Conservation (phyloP, 2,329 filamentous ascomycete genomes). For the Colletotrichum sidae region DNA sequence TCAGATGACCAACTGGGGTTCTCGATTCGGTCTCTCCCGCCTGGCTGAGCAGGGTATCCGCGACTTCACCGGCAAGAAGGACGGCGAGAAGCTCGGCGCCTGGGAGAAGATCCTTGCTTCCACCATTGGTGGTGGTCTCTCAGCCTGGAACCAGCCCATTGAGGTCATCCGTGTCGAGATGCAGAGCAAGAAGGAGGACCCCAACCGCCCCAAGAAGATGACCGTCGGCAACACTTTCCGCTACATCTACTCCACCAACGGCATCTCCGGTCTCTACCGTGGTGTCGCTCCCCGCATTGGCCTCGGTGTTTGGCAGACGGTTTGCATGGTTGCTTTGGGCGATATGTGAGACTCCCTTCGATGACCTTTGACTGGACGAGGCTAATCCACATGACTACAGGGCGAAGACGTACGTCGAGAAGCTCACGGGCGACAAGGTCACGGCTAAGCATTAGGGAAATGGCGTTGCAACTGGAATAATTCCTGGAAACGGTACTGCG, state of each 20-base stretch:
- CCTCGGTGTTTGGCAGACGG: conserved; percentile 97
- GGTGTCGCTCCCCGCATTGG: conserved; percentile 95
- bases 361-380: conserved; percentile 4
- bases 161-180: conserved; percentile 99
- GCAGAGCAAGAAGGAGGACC: conserved; percentile 98
- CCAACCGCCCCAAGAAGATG: conserved; percentile 99
- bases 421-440: conserved; percentile 72
- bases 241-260: conserved; percentile 94
- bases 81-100: conserved; percentile 80
- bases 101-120: conserved; percentile 91
- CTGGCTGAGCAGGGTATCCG: conserved; percentile 92
- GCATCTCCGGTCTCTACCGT: conserved; percentile 92
- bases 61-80: conserved; percentile 79
- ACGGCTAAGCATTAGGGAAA: conserved; percentile 74
- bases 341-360: conserved; percentile 80
- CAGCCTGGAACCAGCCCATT: conserved; percentile 99
- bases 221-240: conserved; percentile 86
- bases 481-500: conserved; percentile 31
- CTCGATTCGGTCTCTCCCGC: conserved; percentile 91
- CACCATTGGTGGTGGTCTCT: conserved; percentile 90
- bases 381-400: conserved; percentile 53
- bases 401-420: conserved; percentile 76
- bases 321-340: conserved; percentile 99
- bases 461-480: conserved; percentile 47
- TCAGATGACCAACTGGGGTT: conserved; percentile 99